phyloP scores from a whole-genome alignment of 106 monocot genomes.

The Phalaenopsis equestris region DNA sequence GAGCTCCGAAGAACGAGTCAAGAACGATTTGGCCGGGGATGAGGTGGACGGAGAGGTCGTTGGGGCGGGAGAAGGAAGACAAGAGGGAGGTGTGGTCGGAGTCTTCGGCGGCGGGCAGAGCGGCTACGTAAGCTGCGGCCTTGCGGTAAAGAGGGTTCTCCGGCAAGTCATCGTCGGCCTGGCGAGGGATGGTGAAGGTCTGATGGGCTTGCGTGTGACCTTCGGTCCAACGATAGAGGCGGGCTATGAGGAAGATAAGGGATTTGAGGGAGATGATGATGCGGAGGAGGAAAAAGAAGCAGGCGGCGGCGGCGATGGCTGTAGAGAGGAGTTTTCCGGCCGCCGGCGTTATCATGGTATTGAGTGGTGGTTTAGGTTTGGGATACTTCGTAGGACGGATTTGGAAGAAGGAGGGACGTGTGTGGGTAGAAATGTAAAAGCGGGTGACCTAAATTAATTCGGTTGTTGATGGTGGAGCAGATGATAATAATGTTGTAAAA shows the following conservation, averaged over 20 bases:
- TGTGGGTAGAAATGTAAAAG: neutral
- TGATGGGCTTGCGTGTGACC: slow-evolving; percentile 36
- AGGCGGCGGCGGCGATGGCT: neutral
- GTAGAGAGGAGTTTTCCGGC: neutral
- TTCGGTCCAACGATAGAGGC: slow-evolving; percentile 31
- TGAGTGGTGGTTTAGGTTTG: neutral
- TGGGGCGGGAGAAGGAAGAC: slow-evolving; percentile 21
- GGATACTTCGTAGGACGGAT: neutral
- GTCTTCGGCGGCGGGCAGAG: slow-evolving; percentile 58
- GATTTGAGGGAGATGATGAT: slow-evolving; percentile 23
- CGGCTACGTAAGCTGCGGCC: slow-evolving; percentile 32
- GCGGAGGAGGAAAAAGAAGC: slow-evolving; percentile 28
- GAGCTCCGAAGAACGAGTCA: slow-evolving; percentile 52
- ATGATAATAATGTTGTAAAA: too few relatives aligned
- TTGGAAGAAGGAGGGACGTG: neutral
- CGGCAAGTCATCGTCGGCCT: slow-evolving; percentile 14
- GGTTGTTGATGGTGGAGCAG: too few relatives aligned
- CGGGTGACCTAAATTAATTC: too few relatives aligned
- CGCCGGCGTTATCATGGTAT: slow-evolving; percentile 1
- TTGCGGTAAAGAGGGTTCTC: slow-evolving; percentile 61
- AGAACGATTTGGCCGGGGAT: slow-evolving; percentile 24
- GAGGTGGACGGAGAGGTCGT: slow-evolving; percentile 40
- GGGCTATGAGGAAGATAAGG: slow-evolving; percentile 14
- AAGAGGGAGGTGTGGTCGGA: slow-evolving; percentile 35
- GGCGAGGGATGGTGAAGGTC: slow-evolving; percentile 42